Percentiles rank a stretch among this genome's conserved stretches.
Conservation (phyloP, 2,329 filamentous ascomycete genomes). For the Venturia aucupariae region DNA sequence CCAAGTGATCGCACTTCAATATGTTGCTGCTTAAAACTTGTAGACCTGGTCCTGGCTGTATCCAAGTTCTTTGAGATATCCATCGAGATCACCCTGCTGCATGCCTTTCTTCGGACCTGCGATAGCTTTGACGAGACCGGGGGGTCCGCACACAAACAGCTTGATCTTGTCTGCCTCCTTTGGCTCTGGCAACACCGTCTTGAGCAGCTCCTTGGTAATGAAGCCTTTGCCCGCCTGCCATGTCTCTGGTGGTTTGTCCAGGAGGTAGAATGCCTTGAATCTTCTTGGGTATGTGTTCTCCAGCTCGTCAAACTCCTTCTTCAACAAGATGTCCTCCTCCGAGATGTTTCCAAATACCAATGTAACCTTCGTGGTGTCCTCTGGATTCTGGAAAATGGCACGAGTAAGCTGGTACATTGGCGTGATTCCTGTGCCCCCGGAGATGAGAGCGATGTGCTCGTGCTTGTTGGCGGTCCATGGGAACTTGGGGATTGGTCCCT, state of each 20-base stretch:
- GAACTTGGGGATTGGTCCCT: constrained; percentile 94
- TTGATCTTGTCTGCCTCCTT: constrained; percentile 81
- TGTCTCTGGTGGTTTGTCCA: constrained; percentile 72
- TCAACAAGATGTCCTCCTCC: constrained; percentile 86
- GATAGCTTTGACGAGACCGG: constrained; percentile 86
- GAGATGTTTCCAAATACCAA: constrained; percentile 85
- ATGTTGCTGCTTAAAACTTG: constrained; percentile 61
- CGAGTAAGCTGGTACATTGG: constrained; percentile 95
- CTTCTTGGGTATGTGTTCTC: constrained; percentile 94
- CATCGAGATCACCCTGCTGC: constrained; percentile 85
- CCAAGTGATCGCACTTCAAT: background rate
- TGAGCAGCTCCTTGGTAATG: constrained; percentile 85
- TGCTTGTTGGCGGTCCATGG: constrained; percentile 87
- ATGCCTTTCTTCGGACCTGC: constrained; percentile 80
- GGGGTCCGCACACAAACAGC: constrained; percentile 91
- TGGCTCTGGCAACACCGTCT: constrained; percentile 89
- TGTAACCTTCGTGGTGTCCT: constrained; percentile 96
- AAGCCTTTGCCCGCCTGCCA: constrained; percentile 71
- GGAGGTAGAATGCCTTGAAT: constrained; percentile 89
- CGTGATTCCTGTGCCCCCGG: constrained; percentile 94
- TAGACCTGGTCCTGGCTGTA: constrained; percentile 85
- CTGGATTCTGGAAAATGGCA: constrained; percentile 89
- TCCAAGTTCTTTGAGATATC: constrained; percentile 73
- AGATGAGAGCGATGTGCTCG: constrained; percentile 74
- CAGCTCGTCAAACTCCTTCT: constrained; percentile 71